Evolutionary conservation across 352 stramenopile species (phyloP).

Genomic region (Pythium grandisporangium): DNA sequence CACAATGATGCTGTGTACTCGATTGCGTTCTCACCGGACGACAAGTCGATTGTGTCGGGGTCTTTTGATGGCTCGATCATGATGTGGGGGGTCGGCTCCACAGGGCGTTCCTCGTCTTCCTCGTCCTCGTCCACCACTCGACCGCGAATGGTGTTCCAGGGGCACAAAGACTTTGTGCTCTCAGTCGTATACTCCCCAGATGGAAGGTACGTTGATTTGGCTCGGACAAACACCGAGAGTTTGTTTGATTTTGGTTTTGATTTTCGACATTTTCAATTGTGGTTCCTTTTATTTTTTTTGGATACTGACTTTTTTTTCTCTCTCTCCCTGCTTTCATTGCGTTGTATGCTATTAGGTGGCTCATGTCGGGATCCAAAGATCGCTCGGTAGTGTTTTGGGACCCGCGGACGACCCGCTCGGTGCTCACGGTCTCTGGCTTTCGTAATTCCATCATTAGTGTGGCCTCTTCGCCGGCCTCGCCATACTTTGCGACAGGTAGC

Average conservation of each 20-base stretch:
- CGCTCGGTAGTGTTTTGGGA: conserved; percentile 85
- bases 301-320: too few relatives aligned
- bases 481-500: conserved; percentile 81
- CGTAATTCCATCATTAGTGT: conserved; percentile 86
- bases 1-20: conserved; percentile 86
- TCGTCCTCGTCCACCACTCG: too few relatives aligned
- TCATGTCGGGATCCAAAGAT: conserved; percentile 85
- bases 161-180: conserved; percentile 83
- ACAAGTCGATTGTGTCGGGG: conserved; percentile 82
- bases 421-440: conserved; percentile 76
- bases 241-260: too few relatives aligned
- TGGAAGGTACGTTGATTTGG: conserved; percentile 72
- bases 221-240: too few relatives aligned
- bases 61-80: conserved; percentile 83
- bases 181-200: conserved; percentile 83
- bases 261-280: too few relatives aligned
- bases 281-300: too few relatives aligned
- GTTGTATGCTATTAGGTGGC: conserved; percentile 39
- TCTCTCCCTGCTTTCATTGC: too few relatives aligned
- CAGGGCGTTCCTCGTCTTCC: conserved; percentile 71
- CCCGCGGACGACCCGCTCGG: conserved; percentile 67
- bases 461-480: conserved; percentile 68
- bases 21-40: conserved; percentile 80
- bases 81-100: conserved; percentile 77
- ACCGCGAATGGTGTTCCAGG: conserved; percentile 82